Conservation (phyloP, 2,329 filamentous ascomycete genomes). For the Westerdykella aurantiaca region DNA sequence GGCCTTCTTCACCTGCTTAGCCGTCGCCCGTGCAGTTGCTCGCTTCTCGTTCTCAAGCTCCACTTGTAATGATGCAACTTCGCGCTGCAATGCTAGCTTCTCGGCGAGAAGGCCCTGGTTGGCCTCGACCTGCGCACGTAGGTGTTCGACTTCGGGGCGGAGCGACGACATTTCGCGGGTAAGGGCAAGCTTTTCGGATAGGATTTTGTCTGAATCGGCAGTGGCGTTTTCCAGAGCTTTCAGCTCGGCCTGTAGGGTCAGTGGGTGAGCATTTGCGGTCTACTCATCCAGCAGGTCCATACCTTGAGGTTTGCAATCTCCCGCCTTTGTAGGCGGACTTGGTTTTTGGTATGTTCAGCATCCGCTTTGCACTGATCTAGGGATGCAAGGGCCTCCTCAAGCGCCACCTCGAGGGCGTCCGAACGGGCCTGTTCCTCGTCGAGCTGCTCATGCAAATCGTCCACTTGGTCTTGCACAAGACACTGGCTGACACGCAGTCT, state of each 20-base stretch:
- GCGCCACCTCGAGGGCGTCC: constrained; percentile 48
- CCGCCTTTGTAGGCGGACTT: constrained; percentile 47
- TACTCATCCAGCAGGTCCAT: constrained; percentile 29
- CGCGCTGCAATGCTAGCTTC: constrained; percentile 72
- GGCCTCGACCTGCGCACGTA: constrained; percentile 52
- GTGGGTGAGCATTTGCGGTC: background rate
- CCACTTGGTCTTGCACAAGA: constrained; percentile 67
- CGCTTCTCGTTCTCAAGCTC: constrained; percentile 78
- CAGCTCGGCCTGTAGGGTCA: constrained; percentile 57
- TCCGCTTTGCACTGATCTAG: constrained; percentile 45
- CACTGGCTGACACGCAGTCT: constrained; percentile 60
- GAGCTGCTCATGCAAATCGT: constrained; percentile 60
- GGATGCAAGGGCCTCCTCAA: constrained; percentile 44
- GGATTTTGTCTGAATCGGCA: constrained; percentile 63
- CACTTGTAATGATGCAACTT: constrained; percentile 69
- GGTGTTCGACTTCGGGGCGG: constrained; percentile 57
- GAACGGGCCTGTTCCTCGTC: constrained; percentile 56
- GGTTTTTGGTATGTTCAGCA: constrained; percentile 43
- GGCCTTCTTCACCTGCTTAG: constrained; percentile 46
- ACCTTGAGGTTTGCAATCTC: constrained; percentile 56
- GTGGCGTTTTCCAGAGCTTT: constrained; percentile 61
- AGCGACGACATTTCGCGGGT: constrained; percentile 54
- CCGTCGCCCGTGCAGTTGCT: constrained; percentile 54
- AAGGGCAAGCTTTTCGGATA: constrained; percentile 60
- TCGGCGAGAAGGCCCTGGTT: constrained; percentile 68